A percentile compares a stretch with the other conserved stretches of the same genome.
Evolutionary conservation across 2,329 filamentous ascomycete species (phyloP).

Genomic region (Verruconis gallopava): DNA sequence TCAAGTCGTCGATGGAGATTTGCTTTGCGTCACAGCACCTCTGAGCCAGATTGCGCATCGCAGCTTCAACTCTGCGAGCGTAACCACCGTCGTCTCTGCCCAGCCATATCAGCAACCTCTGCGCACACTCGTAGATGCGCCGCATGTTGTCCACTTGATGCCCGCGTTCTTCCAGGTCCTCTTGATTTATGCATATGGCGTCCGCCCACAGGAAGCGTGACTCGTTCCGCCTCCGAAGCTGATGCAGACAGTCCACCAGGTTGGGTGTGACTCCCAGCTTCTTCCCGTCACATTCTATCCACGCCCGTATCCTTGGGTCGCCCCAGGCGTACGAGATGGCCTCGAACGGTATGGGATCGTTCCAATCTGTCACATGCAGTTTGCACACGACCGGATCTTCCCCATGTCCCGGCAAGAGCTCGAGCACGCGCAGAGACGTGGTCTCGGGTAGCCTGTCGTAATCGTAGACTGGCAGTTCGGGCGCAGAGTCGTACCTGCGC

Average conservation of each 20-base stretch:
- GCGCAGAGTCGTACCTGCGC: not conserved
- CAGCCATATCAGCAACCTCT: constrained; percentile 8
- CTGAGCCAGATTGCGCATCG: not conserved
- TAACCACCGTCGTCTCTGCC: not conserved
- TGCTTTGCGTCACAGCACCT: not conserved
- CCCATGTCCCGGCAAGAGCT: not conserved
- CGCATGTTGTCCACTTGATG: constrained; percentile 11
- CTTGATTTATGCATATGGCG: constrained; percentile 12
- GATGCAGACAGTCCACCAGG: constrained; percentile 7
- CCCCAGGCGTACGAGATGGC: constrained; percentile 14
- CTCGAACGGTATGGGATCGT: constrained; percentile 7
- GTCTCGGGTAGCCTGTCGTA: not conserved
- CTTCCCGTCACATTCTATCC: constrained; percentile 6
- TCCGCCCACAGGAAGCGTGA: constrained; percentile 11
- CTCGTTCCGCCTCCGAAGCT: constrained; percentile 2
- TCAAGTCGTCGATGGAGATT: not conserved
- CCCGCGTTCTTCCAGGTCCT: constrained; percentile 5
- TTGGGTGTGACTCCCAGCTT: constrained; percentile 5
- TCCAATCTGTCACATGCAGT: constrained; percentile 1
- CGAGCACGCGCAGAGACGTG: constrained; percentile 2
- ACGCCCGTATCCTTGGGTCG: not conserved
- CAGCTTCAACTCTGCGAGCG: not conserved
- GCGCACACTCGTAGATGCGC: constrained; percentile 2
- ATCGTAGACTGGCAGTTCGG: not conserved
- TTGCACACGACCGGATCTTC: not conserved